Base-by-base conservation (phyloP, 495 filamentous ascomycete genomes). In the Hypoxylon rickii region DNA sequence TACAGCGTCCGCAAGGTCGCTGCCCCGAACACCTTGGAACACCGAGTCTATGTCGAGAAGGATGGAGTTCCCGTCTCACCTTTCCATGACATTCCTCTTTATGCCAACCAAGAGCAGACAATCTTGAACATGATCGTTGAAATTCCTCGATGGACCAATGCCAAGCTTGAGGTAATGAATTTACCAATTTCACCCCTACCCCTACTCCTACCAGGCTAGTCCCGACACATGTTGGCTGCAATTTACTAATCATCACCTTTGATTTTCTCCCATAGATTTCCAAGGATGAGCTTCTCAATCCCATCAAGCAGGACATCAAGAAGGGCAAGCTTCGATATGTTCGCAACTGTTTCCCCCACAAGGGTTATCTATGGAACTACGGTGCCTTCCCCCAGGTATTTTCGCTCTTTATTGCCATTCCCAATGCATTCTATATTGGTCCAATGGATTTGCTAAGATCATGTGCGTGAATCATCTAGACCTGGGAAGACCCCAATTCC, bases 351-450 rank as follows among this genome's bases (percentile, higher is more conserved):
- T 99, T 99, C 84, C 94, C 94, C 61, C 95, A 99, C 85, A 96
- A 97, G 84, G 94, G 94, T 45, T 99, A 97, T 75, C 89, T 97
- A 61, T 99, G 95, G 95, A 99, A 97, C 83, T 99, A 99, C 75
- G 94, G 94, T 76, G 90, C 91, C 76, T 97, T 99, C 86, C 94
- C 95, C 65, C 94, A 94, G 81, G 90, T 92, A 80, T 58, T 67
- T 31, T 18, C n/a, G n/a, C n/a, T n/a, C n/a, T n/a, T n/a, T n/a
- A n/a, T n/a, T n/a, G n/a, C n/a, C n/a, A 50, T 46, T 26, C 50
- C 34, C 17, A 45, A 10, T 7, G 15, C 7, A 16, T 13, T 17
- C 11, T 19, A 29, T 32, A 41, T 46, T 50, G 40, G 43, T 22
- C 24, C 22, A 38, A 13, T 29, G 12, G 44, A 44, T 24, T 37